A percentile compares a stretch with the other conserved stretches of the same genome.
Conservation (phyloP, 1,139 yeast species). For the Debaryomyces fabryi region DNA sequence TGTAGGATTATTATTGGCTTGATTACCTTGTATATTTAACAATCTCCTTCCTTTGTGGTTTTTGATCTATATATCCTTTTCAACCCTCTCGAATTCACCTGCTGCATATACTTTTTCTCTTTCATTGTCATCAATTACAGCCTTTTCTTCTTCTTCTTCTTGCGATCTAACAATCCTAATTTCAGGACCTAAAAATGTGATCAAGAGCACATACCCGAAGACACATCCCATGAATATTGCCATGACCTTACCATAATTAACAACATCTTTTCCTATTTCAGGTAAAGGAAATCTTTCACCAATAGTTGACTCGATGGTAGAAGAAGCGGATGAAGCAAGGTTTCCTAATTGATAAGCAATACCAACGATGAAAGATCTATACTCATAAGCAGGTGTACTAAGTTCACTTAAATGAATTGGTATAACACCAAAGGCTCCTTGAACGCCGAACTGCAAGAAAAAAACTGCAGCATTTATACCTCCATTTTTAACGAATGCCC, state of each 20-base stretch:
- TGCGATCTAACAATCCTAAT: conserved; percentile 33
- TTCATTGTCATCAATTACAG: background rate
- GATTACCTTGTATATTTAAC: background rate
- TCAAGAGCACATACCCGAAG: conserved; percentile 59
- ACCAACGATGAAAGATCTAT: conserved; percentile 66
- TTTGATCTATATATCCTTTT: background rate
- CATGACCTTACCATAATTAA: conserved; percentile 70
- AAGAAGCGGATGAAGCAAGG: conserved; percentile 70
- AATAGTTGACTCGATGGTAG: conserved; percentile 69
- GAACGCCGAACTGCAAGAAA: conserved; percentile 70
- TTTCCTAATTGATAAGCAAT: conserved; percentile 74
- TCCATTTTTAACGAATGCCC: conserved; percentile 57
- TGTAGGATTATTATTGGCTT: too few relatives aligned
- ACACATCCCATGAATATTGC: conserved; percentile 83
- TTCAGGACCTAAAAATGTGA: conserved; percentile 76
- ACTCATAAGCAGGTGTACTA: conserved; percentile 63
- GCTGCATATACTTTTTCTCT: background rate
- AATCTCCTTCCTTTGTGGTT: background rate
- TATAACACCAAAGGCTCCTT: conserved; percentile 78
- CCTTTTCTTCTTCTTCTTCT: background rate
- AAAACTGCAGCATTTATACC: conserved; percentile 66
- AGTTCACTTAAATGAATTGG: conserved; percentile 70
- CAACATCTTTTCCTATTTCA: conserved; percentile 22
- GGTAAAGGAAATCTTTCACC: conserved; percentile 58
- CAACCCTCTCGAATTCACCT: background rate